A percentile compares a stretch with the other conserved stretches of the same genome.
Evolutionary conservation across 257 asterid genomes (phyloP).

Genomic region (Voacanga thouarsii): DNA sequence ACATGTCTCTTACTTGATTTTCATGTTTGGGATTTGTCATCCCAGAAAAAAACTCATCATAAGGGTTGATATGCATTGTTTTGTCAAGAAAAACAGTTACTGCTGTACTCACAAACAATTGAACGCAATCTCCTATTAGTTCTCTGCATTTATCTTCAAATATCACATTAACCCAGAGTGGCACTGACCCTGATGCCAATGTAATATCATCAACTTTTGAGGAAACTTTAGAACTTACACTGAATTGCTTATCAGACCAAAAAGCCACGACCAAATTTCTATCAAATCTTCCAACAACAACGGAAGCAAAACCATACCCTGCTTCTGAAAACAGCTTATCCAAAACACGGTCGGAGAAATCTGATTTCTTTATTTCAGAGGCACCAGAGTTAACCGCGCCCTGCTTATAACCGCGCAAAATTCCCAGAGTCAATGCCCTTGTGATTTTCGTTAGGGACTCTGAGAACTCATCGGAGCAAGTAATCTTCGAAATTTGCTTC

Average conservation of each 20-base stretch:
- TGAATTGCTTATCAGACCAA: slow-evolving; percentile 23
- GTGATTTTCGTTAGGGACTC: slow-evolving; percentile 39
- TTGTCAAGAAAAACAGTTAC: slow-evolving; percentile 63
- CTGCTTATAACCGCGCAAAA: slow-evolving; percentile 38
- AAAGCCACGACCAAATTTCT: slow-evolving; percentile 49
- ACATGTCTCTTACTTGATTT: slow-evolving; percentile 40
- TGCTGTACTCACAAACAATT: slow-evolving; percentile 57
- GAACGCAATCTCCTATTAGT: slow-evolving; percentile 48
- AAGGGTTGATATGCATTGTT: slow-evolving; percentile 53
- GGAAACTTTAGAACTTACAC: background rate
- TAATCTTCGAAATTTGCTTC: slow-evolving; percentile 60
- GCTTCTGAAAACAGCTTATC: slow-evolving; percentile 53
- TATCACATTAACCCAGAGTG: slow-evolving; percentile 40
- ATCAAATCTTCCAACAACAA: slow-evolving; percentile 62
- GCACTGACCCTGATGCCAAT: slow-evolving; percentile 6
- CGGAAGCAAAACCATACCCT: slow-evolving; percentile 72
- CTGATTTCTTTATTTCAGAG: slow-evolving; percentile 3
- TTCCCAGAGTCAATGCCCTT: slow-evolving; percentile 51
- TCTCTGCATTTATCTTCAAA: slow-evolving; percentile 52
- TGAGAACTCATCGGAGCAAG: slow-evolving; percentile 48
- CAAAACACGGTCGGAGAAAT: slow-evolving; percentile 33
- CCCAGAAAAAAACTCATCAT: slow-evolving; percentile 55
- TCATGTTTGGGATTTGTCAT: slow-evolving; percentile 71
- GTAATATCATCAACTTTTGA: background rate
- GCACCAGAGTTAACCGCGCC: slow-evolving; percentile 13